phyloP scores from a whole-genome alignment of 169 alveolate genomes.

The Sarcocystis neurona region DNA sequence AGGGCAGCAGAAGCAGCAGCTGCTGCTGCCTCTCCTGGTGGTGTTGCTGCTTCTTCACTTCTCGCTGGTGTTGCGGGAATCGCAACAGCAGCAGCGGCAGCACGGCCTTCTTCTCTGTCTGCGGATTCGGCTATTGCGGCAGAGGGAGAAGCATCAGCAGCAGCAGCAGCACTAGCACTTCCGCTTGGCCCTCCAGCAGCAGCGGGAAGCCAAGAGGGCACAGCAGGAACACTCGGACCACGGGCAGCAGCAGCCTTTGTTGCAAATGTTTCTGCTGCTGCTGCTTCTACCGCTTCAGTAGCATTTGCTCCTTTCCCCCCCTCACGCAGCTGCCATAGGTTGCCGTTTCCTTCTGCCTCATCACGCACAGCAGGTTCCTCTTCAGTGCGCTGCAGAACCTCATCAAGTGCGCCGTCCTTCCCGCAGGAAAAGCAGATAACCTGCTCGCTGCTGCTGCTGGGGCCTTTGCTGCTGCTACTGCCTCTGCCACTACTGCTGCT shows the following conservation, averaged over 20 bases:
- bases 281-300: background rate
- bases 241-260: conserved; percentile 19
- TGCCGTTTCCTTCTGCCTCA: too few relatives aligned
- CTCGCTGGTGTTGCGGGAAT: background rate
- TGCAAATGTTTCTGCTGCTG: conserved; percentile 15
- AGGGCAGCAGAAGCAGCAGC: too few relatives aligned
- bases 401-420: background rate
- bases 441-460: background rate
- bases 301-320: background rate
- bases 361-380: background rate
- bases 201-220: background rate
- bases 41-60: too few relatives aligned
- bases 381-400: background rate
- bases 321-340: too few relatives aligned
- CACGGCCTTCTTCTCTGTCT: background rate
- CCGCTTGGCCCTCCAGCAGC: conserved; percentile 43
- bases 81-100: conserved; percentile 32
- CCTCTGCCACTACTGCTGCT: background rate
- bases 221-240: background rate
- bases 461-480: background rate
- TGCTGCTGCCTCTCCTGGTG: too few relatives aligned
- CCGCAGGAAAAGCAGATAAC: background rate
- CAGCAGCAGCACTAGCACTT: conserved; percentile 14
- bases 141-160: conserved; percentile 25
- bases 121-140: background rate